Conservation (phyloP, 805 yeast genomes). For the Metschnikowia continentalis region DNA sequence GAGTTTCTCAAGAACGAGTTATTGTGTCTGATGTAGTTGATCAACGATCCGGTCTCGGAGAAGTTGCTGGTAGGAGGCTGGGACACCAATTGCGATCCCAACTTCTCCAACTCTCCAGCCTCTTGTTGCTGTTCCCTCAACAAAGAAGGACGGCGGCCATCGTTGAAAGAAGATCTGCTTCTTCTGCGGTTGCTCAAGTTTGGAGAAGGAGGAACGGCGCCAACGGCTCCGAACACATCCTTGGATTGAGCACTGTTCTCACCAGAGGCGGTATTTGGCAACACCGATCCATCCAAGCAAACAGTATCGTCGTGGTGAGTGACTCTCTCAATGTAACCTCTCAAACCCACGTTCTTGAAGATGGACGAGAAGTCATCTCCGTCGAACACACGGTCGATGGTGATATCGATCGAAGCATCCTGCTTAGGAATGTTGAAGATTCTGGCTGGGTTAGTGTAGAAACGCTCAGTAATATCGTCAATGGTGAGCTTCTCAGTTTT, state of each 20-base stretch:
- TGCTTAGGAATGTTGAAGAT: constrained; percentile 83
- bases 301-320: constrained; percentile 72
- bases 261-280: constrained; percentile 55
- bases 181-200: constrained; percentile 25
- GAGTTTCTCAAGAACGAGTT: constrained; percentile 90
- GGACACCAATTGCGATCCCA: constrained; percentile 66
- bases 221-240: constrained; percentile 38
- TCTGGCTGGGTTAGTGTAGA: constrained; percentile 76
- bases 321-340: constrained; percentile 88
- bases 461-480: constrained; percentile 64
- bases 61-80: constrained; percentile 70
- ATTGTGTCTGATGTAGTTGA: constrained; percentile 69
- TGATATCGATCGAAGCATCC: constrained; percentile 75
- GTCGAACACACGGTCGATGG: constrained; percentile 60
- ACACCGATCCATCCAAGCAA: constrained; percentile 76
- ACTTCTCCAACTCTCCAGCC: constrained; percentile 42
- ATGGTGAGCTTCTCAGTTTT: constrained; percentile 65
- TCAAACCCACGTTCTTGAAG: constrained; percentile 48
- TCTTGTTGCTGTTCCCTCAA: constrained; percentile 32
- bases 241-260: constrained; percentile 44
- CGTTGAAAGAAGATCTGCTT: constrained; percentile 33
- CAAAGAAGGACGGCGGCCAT: constrained; percentile 33
- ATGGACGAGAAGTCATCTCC: constrained; percentile 28
- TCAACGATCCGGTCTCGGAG: constrained; percentile 74
- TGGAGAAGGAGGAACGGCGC: constrained; percentile 45